phyloP scores from a whole-genome alignment of 495 filamentous ascomycete genomes.

The Penicillium chermesinum region DNA sequence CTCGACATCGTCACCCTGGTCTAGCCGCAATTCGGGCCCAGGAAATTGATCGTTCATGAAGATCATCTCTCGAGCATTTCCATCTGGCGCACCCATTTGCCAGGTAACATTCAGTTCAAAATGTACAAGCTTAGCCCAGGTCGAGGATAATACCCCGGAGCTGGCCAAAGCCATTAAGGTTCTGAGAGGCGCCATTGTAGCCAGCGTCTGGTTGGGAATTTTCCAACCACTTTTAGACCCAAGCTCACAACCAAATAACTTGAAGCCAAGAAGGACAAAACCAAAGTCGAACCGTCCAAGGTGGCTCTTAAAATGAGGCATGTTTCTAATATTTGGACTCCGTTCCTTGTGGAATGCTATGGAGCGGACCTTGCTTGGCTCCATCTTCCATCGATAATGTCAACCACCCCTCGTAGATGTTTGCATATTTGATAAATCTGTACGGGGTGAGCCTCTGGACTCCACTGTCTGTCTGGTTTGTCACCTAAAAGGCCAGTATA shows the following conservation, averaged over 20 bases:
- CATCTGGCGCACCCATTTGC: conserved; percentile 34
- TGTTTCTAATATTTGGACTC: background rate
- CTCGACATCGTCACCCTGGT: conserved; percentile 53
- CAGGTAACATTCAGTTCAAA: conserved; percentile 32
- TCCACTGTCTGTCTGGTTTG: too few species aligned
- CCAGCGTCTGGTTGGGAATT: background rate
- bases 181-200: conserved; percentile 9
- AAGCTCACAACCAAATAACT: background rate
- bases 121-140: conserved; percentile 20
- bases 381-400: background rate
- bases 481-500: too few species aligned
- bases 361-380: background rate
- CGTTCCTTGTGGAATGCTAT: background rate
- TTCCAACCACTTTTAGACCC: background rate
- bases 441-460: too few species aligned
- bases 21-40: conserved; percentile 47
- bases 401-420: too few species aligned
- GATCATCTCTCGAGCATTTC: conserved; percentile 37
- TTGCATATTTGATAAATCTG: conserved; percentile 14
- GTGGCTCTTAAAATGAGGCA: too few species aligned
- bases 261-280: background rate
- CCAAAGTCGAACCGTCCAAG: background rate
- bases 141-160: conserved; percentile 7
- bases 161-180: conserved; percentile 8
- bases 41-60: conserved; percentile 55